Evolutionary conservation across 1,284 basidiomycete species (phyloP).

Genomic region (Irpex sp.): DNA sequence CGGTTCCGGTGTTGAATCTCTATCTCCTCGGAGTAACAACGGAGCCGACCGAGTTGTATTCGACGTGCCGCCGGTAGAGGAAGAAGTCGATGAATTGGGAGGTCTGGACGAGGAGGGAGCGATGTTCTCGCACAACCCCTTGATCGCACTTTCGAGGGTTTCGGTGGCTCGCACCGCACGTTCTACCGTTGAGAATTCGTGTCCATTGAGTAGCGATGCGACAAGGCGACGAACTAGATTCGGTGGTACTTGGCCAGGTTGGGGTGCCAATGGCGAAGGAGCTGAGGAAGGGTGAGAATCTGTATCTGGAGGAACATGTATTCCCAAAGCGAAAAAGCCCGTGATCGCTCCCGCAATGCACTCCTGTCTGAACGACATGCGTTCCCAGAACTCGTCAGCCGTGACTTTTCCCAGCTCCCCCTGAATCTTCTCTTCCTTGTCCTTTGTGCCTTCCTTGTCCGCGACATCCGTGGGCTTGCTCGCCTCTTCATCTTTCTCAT

Average conservation of each 20-base stretch:
- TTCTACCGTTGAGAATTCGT: slow-evolving; percentile 73
- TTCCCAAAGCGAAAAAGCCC: slow-evolving; percentile 78
- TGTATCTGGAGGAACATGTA: slow-evolving; percentile 15
- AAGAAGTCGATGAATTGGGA: slow-evolving; percentile 9
- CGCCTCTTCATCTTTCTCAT: slow-evolving; percentile 26
- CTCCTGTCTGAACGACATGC: slow-evolving; percentile 93
- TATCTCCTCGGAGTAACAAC: slow-evolving; percentile 24
- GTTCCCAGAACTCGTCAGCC: slow-evolving; percentile 87
- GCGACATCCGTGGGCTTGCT: slow-evolving; percentile 28
- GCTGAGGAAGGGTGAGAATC: slow-evolving; percentile 18
- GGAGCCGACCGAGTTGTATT: slow-evolving; percentile 10
- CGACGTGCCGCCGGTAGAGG: slow-evolving; percentile 7
- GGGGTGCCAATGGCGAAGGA: slow-evolving; percentile 44
- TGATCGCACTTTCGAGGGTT: slow-evolving; percentile 63
- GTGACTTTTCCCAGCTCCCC: slow-evolving; percentile 56
- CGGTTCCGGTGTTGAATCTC: slow-evolving; percentile 34
- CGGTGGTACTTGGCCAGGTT: slow-evolving; percentile 57
- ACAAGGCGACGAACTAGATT: slow-evolving; percentile 69
- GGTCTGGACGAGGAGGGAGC: slow-evolving; percentile 20
- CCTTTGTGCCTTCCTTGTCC: slow-evolving; percentile 24
- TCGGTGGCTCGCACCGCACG: slow-evolving; percentile 66
- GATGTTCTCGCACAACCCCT: slow-evolving; percentile 67
- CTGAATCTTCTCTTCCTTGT: slow-evolving; percentile 18
- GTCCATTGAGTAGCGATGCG: slow-evolving; percentile 61
- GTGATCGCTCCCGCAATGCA: slow-evolving; percentile 83